Evolutionary conservation across 2,329 filamentous ascomycete species (phyloP).

Genomic region (Trichoderma guizhouense): DNA sequence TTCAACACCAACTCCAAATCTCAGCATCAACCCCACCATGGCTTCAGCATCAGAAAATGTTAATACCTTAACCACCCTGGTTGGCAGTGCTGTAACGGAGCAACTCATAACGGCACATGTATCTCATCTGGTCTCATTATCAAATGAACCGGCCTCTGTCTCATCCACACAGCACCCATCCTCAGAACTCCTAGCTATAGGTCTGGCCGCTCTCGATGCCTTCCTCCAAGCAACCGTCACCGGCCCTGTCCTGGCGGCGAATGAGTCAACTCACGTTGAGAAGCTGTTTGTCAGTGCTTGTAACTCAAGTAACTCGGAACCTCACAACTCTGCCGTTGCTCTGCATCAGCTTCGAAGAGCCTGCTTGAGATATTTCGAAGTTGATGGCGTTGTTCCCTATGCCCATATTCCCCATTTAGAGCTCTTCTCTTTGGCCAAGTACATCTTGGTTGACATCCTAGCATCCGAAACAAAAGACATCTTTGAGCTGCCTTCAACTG

Average conservation of each 20-base stretch:
- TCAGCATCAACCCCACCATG: slow-evolving; percentile 13
- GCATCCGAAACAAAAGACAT: slow-evolving; percentile 23
- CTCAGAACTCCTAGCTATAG: slow-evolving; percentile 27
- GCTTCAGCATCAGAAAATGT: not conserved
- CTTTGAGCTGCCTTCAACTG: slow-evolving; percentile 26
- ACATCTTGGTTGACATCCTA: slow-evolving; percentile 39
- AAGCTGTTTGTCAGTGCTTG: slow-evolving; percentile 41
- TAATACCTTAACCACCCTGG: slow-evolving; percentile 8
- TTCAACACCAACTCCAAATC: not conserved
- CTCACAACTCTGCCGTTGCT: not conserved
- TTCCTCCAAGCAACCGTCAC: slow-evolving; percentile 89
- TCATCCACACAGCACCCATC: not conserved
- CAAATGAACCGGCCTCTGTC: not conserved
- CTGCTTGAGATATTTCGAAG: slow-evolving; percentile 65
- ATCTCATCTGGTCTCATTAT: not conserved
- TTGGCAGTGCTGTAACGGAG: slow-evolving; percentile 12
- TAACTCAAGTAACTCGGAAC: not conserved
- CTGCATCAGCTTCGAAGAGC: slow-evolving; percentile 47
- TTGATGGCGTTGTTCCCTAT: slow-evolving; percentile 86
- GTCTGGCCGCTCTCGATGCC: slow-evolving; percentile 54
- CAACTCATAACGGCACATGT: slow-evolving; percentile 16
- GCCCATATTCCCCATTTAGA: slow-evolving; percentile 79
- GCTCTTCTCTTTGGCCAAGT: slow-evolving; percentile 70
- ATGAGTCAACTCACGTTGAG: slow-evolving; percentile 30
- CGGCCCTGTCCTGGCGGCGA: slow-evolving; percentile 65